Evolutionary conservation across 805 yeast species (phyloP), one percentile per base, ranked within the genome.

Genomic region (Brettanomyces bruxellensis): DNA sequence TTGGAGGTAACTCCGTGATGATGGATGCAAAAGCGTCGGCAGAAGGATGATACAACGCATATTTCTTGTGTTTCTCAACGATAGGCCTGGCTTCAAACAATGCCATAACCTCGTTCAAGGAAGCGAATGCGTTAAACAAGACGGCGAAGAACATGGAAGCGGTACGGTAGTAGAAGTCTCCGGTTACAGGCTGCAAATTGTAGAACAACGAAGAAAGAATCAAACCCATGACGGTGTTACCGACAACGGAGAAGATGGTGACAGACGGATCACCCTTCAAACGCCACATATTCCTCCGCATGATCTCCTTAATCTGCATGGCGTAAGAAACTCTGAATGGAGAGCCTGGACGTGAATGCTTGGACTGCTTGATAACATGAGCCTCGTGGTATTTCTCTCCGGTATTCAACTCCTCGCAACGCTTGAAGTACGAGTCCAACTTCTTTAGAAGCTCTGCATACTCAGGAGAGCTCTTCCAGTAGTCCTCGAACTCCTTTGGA

Each of bases 141-240:
- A 77, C 70, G 23, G 83, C 81, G 60, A 81, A 81, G 65, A 84
- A 85, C 70, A 84, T 67, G 41, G 81, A 73, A 38, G 87, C 78
- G 54, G 80, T 74, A 57, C 88, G 68, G 54, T 65, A 69, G 58
- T 71, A 78, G 52, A 80, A 73, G 2, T 78, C 70, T 0, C 55
- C 61, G 0, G 85, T 73, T 25, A 58, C 59, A 14, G 58, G 50
- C 7, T 52, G 41, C 51, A 77, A 55, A 52, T 79, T 76, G 62
- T 75, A 79, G 54, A 78, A 81, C 52, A 81, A 70, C 2, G 86
- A 79, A 32, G 81, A 69, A 40, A 76, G 59, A 36, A 81, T 62
- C 47, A 81, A 63, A 30, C 79, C 78, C 79, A 79, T 78, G 9
- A 68, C 54, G 11, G 71, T 60, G 51, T 79, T 73, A 43, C 77